Conservation (phyloP, 495 filamentous ascomycete species). For the Jackrogersella multiformis region DNA sequence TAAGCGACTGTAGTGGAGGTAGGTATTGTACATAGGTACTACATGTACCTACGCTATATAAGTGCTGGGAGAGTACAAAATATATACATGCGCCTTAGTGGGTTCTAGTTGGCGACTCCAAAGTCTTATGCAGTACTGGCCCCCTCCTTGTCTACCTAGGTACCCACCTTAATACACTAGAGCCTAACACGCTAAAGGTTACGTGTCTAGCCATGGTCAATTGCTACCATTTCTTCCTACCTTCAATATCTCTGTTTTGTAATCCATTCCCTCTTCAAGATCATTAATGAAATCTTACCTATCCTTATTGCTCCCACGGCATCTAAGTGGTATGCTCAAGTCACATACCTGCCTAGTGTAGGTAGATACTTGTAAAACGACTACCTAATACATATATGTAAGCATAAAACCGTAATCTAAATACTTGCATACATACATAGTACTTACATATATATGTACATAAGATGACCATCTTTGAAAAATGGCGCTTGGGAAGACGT, state of each 20-base stretch:
- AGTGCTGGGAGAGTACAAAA: conserved; percentile 13
- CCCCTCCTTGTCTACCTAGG: conserved; percentile 21
- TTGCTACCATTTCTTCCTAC: conserved; percentile 23
- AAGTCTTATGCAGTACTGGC: conserved; percentile 25
- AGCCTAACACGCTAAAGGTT: conserved; percentile 33
- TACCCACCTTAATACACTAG: conserved; percentile 27
- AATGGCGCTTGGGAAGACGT: background rate
- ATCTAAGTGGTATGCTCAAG: too few species aligned
- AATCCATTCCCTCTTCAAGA: background rate
- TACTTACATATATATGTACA: too few species aligned
- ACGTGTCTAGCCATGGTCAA: conserved; percentile 31
- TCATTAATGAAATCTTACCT: conserved; percentile 3
- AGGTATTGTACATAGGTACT: too few species aligned
- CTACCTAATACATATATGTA: background rate
- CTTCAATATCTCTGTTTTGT: conserved; percentile 1
- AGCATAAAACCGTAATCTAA: background rate
- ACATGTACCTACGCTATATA: background rate
- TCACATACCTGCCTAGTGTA: too few species aligned
- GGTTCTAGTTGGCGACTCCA: conserved; percentile 23
- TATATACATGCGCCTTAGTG: conserved; percentile 31
- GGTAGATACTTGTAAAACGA: background rate
- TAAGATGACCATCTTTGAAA: background rate
- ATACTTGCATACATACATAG: background rate
- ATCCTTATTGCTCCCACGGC: conserved; percentile 6
- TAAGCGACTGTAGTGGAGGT: too few species aligned